Percentiles rank a stretch among this genome's conserved stretches.
phyloP scores from a whole-genome alignment of 176 grass and related monocot species.

The Puccinellia tenuiflora region DNA sequence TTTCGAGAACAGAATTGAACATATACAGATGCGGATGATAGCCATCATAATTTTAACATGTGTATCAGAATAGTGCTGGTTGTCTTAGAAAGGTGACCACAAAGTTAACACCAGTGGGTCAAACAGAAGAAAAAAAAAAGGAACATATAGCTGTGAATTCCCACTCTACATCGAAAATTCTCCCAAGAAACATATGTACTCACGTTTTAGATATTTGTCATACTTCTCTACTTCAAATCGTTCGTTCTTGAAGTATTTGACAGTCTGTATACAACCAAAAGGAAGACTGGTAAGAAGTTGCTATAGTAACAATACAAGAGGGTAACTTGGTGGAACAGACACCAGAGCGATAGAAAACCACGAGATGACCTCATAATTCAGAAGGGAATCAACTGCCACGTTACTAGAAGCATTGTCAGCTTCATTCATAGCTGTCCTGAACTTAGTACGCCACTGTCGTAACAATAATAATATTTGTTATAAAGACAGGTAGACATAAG shows the following conservation, averaged over 20 bases:
- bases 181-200: constrained; percentile 36
- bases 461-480: background rate
- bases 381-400: constrained; percentile 79
- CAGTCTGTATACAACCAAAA: constrained; percentile 63
- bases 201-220: constrained; percentile 90
- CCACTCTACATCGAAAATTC: background rate
- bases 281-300: constrained; percentile 16
- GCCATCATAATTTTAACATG: background rate
- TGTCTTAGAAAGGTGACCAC: constrained; percentile 15
- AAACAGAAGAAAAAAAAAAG: background rate
- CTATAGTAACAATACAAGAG: constrained; percentile 4
- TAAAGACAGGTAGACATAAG: background rate
- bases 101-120: background rate
- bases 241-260: constrained; percentile 99
- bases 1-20: constrained; percentile 1
- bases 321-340: constrained; percentile 1
- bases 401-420: constrained; percentile 98
- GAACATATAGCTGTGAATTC: background rate
- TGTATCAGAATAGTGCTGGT: background rate
- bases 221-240: constrained; percentile 87
- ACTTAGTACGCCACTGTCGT: constrained; percentile 87
- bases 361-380: constrained; percentile 88
- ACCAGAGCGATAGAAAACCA: background rate
- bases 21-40: constrained; percentile 20
- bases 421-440: constrained; percentile 94